phyloP scores from a whole-genome alignment of 352 stramenopile species.

The Thalassiosira mediterranea region DNA sequence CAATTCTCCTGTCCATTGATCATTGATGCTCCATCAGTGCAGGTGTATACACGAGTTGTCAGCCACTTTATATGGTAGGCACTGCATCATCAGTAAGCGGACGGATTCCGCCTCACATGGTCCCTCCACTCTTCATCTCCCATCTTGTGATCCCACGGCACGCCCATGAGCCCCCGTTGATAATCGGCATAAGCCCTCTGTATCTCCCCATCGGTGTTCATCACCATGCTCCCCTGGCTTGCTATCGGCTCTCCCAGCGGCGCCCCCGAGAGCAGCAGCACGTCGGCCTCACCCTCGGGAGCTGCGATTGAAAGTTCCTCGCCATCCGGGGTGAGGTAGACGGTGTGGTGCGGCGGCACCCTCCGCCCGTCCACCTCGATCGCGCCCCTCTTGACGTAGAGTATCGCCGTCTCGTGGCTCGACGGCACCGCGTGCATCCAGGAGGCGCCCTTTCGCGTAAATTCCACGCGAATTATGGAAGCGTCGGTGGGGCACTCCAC shows the following conservation, averaged over 20 bases:
- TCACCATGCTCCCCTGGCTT: slow-evolving; percentile 81
- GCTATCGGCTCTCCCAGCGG: slow-evolving; percentile 77
- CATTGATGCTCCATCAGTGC: no score
- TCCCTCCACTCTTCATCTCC: slow-evolving; percentile 81
- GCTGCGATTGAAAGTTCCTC: slow-evolving; percentile 38
- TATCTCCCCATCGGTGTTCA: slow-evolving; percentile 81
- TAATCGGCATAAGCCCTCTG: slow-evolving; percentile 82
- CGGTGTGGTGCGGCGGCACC: slow-evolving; percentile 64
- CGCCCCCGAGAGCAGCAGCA: slow-evolving; percentile 75
- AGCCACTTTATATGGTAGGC: no score
- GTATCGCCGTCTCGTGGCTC: slow-evolving; percentile 59
- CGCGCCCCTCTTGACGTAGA: slow-evolving; percentile 74
- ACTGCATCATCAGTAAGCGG: slow-evolving; percentile 59
- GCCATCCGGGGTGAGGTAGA: slow-evolving; percentile 50
- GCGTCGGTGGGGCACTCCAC: slow-evolving; percentile 60
- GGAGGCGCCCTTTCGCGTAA: slow-evolving; percentile 42
- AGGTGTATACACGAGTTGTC: no score
- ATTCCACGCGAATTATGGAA: slow-evolving; percentile 66
- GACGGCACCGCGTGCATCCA: slow-evolving; percentile 61
- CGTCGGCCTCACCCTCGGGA: slow-evolving; percentile 57
- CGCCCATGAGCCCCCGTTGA: slow-evolving; percentile 78
- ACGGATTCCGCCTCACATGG: slow-evolving; percentile 69
- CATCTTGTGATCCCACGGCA: slow-evolving; percentile 80
- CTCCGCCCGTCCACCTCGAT: slow-evolving; percentile 36
- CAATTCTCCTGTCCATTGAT: no score